Base-by-base conservation (phyloP, 768 basidiomycete genomes). In the Lanmaoa rubissima region DNA sequence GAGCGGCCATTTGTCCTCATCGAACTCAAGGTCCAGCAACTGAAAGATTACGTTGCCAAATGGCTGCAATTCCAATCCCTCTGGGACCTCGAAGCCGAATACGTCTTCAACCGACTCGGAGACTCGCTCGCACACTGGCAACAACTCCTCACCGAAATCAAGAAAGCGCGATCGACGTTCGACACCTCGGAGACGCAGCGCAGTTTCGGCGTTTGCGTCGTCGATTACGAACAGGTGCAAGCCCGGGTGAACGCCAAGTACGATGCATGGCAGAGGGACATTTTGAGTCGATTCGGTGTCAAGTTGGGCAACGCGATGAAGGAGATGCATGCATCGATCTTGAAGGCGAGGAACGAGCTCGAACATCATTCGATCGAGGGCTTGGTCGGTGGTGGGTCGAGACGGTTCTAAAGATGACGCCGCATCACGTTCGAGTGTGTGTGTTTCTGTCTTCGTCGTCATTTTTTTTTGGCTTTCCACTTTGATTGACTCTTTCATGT, bases 41-140 rank as follows among this genome's bases (percentile, higher is more conserved):
- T 99, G 52, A 87, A 82, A 63, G 87, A 88, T 45, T 99, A 99
- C 73, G 94, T 98, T 48, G 91, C 81, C 57, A 97, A 97, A 76
- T 99, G 97, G 97, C 83, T 98, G 0, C 95, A 96, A 67, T 98
- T 99, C 82, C 97, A 98, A 73, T 96, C 96, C 0, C 79, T 98
- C 0, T 98, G 96, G 97, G 97, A 99, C 70, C 85, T 98, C 41
- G 94, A 98, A 73, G 84, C 95, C 31, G 96, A 98, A 80, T 90
- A 91, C 68, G 95, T 99, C 36, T 98, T 97, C 80, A 87, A 87
- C 65, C 89, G 92, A 0, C 87, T 99, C 8, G 97, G 97, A 10
- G 96, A 99, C 72, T 92, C 92, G 13, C 84, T 99, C 24, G 85
- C 85, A 3, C 81, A 88, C 72, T 99, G 97, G 97, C 94, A 97